Evolutionary conservation across 371 early-diverging fungal genomes (phyloP).

Genomic region (Apophysomyces sp.): DNA sequence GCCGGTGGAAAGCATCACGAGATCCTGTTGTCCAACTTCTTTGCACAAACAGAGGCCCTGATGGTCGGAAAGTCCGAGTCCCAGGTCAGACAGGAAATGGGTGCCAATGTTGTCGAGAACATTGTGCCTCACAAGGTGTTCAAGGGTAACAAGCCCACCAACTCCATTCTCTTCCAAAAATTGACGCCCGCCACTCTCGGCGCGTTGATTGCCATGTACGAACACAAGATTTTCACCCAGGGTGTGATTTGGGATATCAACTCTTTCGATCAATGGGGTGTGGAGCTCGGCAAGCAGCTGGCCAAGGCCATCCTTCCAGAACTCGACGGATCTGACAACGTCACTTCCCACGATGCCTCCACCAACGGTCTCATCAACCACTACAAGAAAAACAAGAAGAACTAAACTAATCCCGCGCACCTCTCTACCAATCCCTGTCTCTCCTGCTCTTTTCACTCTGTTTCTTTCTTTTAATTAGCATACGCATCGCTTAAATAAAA

Average conservation of each 20-base stretch:
- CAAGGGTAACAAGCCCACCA: conserved; percentile 97
- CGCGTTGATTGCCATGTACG: conserved; percentile 94
- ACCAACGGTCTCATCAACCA: conserved; percentile 96
- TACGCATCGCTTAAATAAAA: not conserved
- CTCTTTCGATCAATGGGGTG: conserved; percentile 99
- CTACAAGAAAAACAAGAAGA: conserved; percentile 63
- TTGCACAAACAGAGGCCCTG: conserved; percentile 98
- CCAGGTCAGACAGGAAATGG: conserved; percentile 77
- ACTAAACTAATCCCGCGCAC: conserved; percentile 1
- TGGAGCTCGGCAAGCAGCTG: conserved; percentile 98
- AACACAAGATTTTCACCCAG: conserved; percentile 99
- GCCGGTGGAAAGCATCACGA: conserved; percentile 81
- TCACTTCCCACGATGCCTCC: conserved; percentile 82
- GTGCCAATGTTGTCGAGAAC: conserved; percentile 57
- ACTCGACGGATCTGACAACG: conserved; percentile 55
- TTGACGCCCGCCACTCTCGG: conserved; percentile 95
- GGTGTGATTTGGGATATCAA: conserved; percentile 98
- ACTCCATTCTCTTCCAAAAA: conserved; percentile 92
- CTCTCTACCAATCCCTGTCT: not conserved
- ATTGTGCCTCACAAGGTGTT: conserved; percentile 93
- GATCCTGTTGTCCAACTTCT: conserved; percentile 97
- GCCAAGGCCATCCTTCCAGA: conserved; percentile 96
- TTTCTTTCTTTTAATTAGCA: no score
- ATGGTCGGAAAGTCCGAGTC: conserved; percentile 90
- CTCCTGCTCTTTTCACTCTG: not conserved